Base-by-base conservation (phyloP, 2,329 filamentous ascomycete species). In the Cryphonectria nitschkei region DNA sequence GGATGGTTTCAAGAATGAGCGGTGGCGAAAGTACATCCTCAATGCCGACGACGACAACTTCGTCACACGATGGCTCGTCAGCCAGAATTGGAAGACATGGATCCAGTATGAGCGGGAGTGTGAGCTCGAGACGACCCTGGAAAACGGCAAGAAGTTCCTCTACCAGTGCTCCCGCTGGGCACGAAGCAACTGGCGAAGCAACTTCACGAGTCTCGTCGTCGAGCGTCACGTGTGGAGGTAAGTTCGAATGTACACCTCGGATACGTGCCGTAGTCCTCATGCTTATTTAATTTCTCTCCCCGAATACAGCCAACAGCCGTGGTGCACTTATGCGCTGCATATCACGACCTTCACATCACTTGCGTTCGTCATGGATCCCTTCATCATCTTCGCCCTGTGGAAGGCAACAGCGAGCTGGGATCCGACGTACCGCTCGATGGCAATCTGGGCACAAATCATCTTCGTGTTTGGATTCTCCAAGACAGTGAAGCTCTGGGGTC, bases 1-100 rank as follows among this genome's bases (percentile, higher is more conserved):
- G 58, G 88, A 95, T 74, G 93, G 91, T 62, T 98, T 98, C 84
- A 95, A 93, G 75, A 94, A 95, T 69, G 95, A 98, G 83, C 92
- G 92, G 76, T 97, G 93, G 93, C 88, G 92, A 65, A 90, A 92
- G 76, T 97, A 92, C 82, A 95, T 95, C 77, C 87, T 98, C 73
- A 98, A 98, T 78, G 94, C 95, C 37, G 95, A 98, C 81, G 95
- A 98, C 80, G 95, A 98, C 85, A 98, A 98, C 83, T 98, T 98
- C 83, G 93, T 98, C 76, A 98, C 95, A 8, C 91, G 95, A 70
- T 98, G 95, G 95, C 88, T 98, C 77, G 95, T 98, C 75, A 93
- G 90, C 74, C 92, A 97, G 83, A 88, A 91, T 75, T 97, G 94
- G 93, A 94, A 97, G 83, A 98, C 95, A 32, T 95, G 93, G 86